Evolutionary conservation across 2,329 filamentous ascomycete species (phyloP).

Genomic region (Hymenoscyphus repandus): DNA sequence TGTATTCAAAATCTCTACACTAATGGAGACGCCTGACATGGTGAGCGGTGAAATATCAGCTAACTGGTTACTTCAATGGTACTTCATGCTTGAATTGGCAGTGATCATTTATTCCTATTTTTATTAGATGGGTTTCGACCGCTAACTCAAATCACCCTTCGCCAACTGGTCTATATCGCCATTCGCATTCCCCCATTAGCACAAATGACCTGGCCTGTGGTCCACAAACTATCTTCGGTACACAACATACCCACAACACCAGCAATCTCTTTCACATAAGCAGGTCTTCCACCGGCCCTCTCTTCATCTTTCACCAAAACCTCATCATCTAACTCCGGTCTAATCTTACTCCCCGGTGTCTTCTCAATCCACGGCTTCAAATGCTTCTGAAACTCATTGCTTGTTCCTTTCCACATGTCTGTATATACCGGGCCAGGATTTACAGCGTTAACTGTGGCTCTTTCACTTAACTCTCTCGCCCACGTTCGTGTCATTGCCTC

Average conservation of each 20-base stretch:
- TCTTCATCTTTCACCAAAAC: conserved; percentile 55
- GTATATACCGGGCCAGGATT: conserved; percentile 62
- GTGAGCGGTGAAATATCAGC: no score
- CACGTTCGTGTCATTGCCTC: conserved; percentile 67
- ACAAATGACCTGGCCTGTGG: conserved; percentile 73
- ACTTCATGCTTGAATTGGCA: no score
- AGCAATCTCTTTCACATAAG: conserved; percentile 65
- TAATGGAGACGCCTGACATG: no score
- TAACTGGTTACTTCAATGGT: no score
- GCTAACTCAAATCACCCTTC: no score
- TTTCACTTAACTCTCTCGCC: conserved; percentile 56
- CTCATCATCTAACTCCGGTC: conserved; percentile 56
- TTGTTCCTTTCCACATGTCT: conserved; percentile 59
- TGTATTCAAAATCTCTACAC: no score
- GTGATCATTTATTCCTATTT: no score
- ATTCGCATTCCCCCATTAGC: conserved; percentile 74
- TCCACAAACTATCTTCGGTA: conserved; percentile 66
- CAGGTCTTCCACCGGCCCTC: conserved; percentile 52
- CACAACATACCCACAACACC: conserved; percentile 75
- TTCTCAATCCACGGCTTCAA: conserved; percentile 57
- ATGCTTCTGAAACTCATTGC: conserved; percentile 50
- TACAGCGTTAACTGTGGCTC: conserved; percentile 59
- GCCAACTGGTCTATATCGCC: conserved; percentile 7
- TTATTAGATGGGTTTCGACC: no score
- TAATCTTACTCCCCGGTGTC: conserved; percentile 58